Percentiles rank a stretch among this genome's conserved stretches.
phyloP scores from a whole-genome alignment of 495 filamentous ascomycete genomes.

The Margaritispora aquatica region DNA sequence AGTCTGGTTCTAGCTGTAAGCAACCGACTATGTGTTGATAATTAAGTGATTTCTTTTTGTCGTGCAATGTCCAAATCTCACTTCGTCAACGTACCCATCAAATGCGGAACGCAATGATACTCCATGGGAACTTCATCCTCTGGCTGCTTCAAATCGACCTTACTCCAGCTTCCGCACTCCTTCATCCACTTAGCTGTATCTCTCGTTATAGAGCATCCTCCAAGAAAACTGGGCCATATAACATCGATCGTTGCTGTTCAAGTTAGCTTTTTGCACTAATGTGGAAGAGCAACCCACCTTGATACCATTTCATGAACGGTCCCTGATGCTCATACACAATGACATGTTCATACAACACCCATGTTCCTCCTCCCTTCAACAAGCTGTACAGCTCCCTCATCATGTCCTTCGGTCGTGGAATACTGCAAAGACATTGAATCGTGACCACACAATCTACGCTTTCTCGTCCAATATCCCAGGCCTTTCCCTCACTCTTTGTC shows the following conservation, averaged over 20 bases:
- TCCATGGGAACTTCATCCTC: slow-evolving; percentile 38
- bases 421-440: slow-evolving; percentile 66
- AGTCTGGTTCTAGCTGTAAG: no score
- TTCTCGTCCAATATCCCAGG: slow-evolving; percentile 35
- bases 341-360: slow-evolving; percentile 72
- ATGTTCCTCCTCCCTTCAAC: slow-evolving; percentile 58
- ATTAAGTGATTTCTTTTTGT: no score
- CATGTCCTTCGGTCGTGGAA: slow-evolving; percentile 54
- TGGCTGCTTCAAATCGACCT: slow-evolving; percentile 42
- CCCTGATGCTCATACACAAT: slow-evolving; percentile 33
- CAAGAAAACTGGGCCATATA: slow-evolving; percentile 47
- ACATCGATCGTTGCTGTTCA: slow-evolving; percentile 33
- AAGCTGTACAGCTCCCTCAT: slow-evolving; percentile 52
- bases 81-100: slow-evolving; percentile 47
- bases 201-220: slow-evolving; percentile 53
- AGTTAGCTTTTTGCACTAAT: slow-evolving; percentile 31
- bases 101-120: slow-evolving; percentile 43
- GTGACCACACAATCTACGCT: slow-evolving; percentile 64
- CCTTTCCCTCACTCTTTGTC: slow-evolving; percentile 21
- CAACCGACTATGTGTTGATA: no score
- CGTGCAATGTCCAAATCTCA: slow-evolving; percentile 4
- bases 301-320: slow-evolving; percentile 40
- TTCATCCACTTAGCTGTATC: slow-evolving; percentile 47
- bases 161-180: slow-evolving; percentile 49
- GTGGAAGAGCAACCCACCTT: slow-evolving; percentile 39